Evolutionary conservation across 2,329 filamentous ascomycete genomes (phyloP).

Genomic region (Trichoderma cornu-damae): DNA sequence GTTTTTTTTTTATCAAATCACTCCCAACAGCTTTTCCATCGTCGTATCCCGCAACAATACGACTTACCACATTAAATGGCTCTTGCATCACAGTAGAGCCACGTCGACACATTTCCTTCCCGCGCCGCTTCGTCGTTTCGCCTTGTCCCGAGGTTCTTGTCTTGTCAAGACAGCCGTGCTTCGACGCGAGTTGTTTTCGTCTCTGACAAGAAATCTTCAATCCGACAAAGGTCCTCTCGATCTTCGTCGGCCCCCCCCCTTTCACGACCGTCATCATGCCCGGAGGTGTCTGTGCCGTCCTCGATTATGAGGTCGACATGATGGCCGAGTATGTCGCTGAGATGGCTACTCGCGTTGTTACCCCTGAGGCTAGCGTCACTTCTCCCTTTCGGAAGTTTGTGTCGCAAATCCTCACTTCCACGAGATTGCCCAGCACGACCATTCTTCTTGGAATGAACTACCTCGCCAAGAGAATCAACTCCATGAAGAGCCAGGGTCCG

Average conservation of each 20-base stretch:
- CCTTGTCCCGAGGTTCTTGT: constrained; percentile 3
- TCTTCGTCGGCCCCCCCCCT: constrained; percentile 36
- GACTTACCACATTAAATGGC: constrained; percentile 33
- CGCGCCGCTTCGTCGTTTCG: constrained; percentile 17
- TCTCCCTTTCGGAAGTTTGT: constrained; percentile 87
- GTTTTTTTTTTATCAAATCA: background rate
- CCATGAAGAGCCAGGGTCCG: constrained; percentile 53
- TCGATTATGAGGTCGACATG: constrained; percentile 94
- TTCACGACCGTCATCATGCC: constrained; percentile 48
- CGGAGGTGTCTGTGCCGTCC: constrained; percentile 85
- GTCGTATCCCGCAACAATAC: constrained; percentile 22
- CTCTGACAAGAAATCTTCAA: constrained; percentile 21
- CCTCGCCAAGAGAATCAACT: constrained; percentile 74
- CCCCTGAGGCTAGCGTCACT: constrained; percentile 51
- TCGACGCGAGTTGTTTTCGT: constrained; percentile 1
- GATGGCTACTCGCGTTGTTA: constrained; percentile 63
- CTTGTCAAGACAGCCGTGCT: constrained; percentile 11
- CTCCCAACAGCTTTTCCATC: constrained; percentile 16
- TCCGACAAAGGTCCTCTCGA: constrained; percentile 38
- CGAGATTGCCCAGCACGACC: constrained; percentile 81
- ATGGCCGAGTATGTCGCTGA: constrained; percentile 95
- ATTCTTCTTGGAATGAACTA: constrained; percentile 90
- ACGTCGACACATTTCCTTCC: constrained; percentile 17
- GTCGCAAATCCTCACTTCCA: constrained; percentile 82
- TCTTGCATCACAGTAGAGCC: constrained; percentile 26